phyloP scores from a whole-genome alignment of 306 rosid genomes.

The Dryas octopetala region DNA sequence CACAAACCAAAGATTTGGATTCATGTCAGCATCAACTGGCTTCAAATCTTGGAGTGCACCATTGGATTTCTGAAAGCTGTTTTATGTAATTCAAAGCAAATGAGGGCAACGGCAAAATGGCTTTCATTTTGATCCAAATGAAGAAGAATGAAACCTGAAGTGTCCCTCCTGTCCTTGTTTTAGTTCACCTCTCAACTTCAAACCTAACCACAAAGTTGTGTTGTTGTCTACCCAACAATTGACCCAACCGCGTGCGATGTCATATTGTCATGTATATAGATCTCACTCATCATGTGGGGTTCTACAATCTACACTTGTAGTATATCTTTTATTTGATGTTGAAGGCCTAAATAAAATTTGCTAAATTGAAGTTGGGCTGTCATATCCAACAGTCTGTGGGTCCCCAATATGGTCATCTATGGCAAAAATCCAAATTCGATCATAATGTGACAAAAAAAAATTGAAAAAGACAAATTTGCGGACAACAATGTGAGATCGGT shows the following conservation, averaged over 20 bases:
- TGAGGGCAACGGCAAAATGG: too few relatives aligned
- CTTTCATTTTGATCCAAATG: too few relatives aligned
- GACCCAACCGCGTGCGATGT: not conserved
- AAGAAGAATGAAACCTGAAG: not conserved
- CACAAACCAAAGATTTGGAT: not conserved
- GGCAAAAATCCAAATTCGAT: not conserved
- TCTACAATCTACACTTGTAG: not conserved
- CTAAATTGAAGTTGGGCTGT: conserved; percentile 3
- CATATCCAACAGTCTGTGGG: conserved; percentile 9
- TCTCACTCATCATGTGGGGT: not conserved
- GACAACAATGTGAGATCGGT: too few relatives aligned
- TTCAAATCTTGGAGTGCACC: not conserved
- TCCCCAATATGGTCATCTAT: not conserved
- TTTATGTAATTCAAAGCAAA: too few relatives aligned
- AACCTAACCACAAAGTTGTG: not conserved
- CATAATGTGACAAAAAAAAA: not conserved
- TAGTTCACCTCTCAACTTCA: conserved; percentile 3
- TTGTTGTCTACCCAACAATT: not conserved
- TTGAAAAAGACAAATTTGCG: not conserved
- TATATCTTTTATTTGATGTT: not conserved
- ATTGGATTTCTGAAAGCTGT: too few relatives aligned
- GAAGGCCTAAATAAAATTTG: conserved; percentile 16
- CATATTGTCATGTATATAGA: not conserved
- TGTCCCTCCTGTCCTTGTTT: not conserved
- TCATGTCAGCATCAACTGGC: not conserved